phyloP scores from a whole-genome alignment of 306 rosid species.

The Pyrus bretschneideri region DNA sequence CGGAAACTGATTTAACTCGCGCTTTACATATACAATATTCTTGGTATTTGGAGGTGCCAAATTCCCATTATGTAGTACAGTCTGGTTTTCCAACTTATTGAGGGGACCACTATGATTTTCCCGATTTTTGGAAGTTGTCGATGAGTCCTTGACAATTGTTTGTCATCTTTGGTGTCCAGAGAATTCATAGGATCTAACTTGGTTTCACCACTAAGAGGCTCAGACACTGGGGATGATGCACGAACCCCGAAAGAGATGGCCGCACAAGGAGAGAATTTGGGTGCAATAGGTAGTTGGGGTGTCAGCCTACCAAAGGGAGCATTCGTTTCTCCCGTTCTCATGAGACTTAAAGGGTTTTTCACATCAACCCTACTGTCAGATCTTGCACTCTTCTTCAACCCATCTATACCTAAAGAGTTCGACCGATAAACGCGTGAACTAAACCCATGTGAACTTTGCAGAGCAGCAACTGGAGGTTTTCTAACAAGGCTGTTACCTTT shows the following conservation, averaged over 20 bases:
- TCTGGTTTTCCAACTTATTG: slow-evolving; percentile 35
- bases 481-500: slow-evolving; percentile 91
- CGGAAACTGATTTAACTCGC: slow-evolving; percentile 58
- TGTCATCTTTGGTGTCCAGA: slow-evolving; percentile 29
- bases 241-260: slow-evolving; percentile 27
- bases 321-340: slow-evolving; percentile 27
- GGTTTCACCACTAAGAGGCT: slow-evolving; percentile 42
- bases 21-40: slow-evolving; percentile 65
- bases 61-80: slow-evolving; percentile 36
- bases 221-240: slow-evolving; percentile 31
- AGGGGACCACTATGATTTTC: slow-evolving; percentile 37
- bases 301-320: slow-evolving; percentile 38
- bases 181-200: slow-evolving; percentile 32
- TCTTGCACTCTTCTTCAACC: slow-evolving; percentile 30
- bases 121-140: slow-evolving; percentile 29
- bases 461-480: slow-evolving; percentile 49
- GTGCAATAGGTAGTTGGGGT: slow-evolving; percentile 28
- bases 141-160: slow-evolving; percentile 29
- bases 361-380: slow-evolving; percentile 36
- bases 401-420: slow-evolving; percentile 37
- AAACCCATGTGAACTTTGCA: slow-evolving; percentile 29
- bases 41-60: slow-evolving; percentile 35
- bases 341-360: slow-evolving; percentile 22
- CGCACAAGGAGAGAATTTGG: slow-evolving; percentile 11
- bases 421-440: slow-evolving; percentile 27